These are phyloP conservation scores for Phycomyces blakesleeanus DNA, from an alignment of 192 early-diverging fungal species.

Conservation along the genomic window DNA sequence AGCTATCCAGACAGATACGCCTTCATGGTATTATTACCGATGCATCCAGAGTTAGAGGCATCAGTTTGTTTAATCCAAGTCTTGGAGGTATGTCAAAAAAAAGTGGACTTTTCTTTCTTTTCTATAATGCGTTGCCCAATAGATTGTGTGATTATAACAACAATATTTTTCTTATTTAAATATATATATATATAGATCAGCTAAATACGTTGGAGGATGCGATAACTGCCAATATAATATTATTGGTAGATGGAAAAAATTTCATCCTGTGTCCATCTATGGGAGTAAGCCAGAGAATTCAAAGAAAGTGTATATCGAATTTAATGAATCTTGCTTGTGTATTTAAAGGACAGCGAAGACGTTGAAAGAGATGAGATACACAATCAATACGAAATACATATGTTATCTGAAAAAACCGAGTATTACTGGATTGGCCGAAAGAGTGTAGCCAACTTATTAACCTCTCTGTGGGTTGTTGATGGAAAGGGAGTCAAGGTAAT, in stretches of 20 bases:
- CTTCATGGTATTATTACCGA: slow-evolving; percentile 48
- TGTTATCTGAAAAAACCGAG: slow-evolving; percentile 61
- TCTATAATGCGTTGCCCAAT: too few relatives aligned
- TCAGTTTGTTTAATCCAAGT: slow-evolving; percentile 43
- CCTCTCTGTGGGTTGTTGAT: slow-evolving; percentile 72
- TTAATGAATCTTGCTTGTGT: neutral
- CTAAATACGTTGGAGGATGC: slow-evolving; percentile 34
- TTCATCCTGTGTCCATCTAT: slow-evolving; percentile 58
- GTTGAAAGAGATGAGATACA: slow-evolving; percentile 26
- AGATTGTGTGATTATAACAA: neutral
- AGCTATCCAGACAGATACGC: slow-evolving; percentile 49
- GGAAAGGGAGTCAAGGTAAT: slow-evolving; percentile 59
- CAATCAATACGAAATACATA: slow-evolving; percentile 41
- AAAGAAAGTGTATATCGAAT: too few relatives aligned
- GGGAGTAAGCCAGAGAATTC: slow-evolving; percentile 21
- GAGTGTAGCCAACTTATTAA: slow-evolving; percentile 48
- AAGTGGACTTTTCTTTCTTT: too few relatives aligned
- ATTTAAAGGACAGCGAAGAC: slow-evolving; percentile 31
- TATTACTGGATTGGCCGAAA: slow-evolving; percentile 70
- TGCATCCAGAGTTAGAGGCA: slow-evolving; percentile 43
- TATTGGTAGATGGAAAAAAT: slow-evolving; percentile 66
- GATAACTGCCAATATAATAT: slow-evolving; percentile 54
- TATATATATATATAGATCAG: slow-evolving; percentile 30
- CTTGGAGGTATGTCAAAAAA: slow-evolving; percentile 27
- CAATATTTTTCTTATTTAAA: neutral